phyloP scores from a whole-genome alignment of 2,329 filamentous ascomycete species.

The Trichoderma sp. region DNA sequence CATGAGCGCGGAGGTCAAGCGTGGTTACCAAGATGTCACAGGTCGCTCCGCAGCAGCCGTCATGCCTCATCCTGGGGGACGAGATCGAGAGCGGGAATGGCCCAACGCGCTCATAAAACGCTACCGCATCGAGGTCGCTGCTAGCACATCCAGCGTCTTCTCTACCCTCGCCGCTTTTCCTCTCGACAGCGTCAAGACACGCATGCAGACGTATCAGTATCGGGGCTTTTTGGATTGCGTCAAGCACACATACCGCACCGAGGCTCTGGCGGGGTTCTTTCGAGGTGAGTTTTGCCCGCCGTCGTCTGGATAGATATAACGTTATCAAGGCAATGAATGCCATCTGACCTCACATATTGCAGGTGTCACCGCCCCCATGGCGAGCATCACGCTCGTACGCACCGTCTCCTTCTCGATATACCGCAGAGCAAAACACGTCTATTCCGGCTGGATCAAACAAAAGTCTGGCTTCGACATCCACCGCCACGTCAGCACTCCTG shows the following conservation, averaged over 20 bases:
- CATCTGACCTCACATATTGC: neutral
- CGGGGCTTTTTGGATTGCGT: slow-evolving; percentile 72
- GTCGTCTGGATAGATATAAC: neutral
- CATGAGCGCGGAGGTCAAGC: slow-evolving; percentile 39
- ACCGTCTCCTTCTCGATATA: slow-evolving; percentile 81
- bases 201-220: slow-evolving; percentile 85
- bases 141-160: slow-evolving; percentile 72
- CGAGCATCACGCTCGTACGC: slow-evolving; percentile 72
- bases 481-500: slow-evolving; percentile 66
- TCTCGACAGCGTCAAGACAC: slow-evolving; percentile 84
- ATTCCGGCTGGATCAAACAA: slow-evolving; percentile 67
- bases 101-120: slow-evolving; percentile 60
- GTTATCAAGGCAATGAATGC: neutral
- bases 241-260: slow-evolving; percentile 69
- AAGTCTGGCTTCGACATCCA: slow-evolving; percentile 70
- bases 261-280: slow-evolving; percentile 76
- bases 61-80: slow-evolving; percentile 31
- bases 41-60: slow-evolving; percentile 32
- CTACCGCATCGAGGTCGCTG: slow-evolving; percentile 78
- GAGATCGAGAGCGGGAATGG: slow-evolving; percentile 27
- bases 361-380: slow-evolving; percentile 79
- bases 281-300: slow-evolving; percentile 55
- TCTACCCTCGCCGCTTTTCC: slow-evolving; percentile 81
- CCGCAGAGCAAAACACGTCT: slow-evolving; percentile 70
- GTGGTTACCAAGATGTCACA: slow-evolving; percentile 41